phyloP scores from a whole-genome alignment of 805 yeast species.

The Yamadazyma kitorensis region DNA sequence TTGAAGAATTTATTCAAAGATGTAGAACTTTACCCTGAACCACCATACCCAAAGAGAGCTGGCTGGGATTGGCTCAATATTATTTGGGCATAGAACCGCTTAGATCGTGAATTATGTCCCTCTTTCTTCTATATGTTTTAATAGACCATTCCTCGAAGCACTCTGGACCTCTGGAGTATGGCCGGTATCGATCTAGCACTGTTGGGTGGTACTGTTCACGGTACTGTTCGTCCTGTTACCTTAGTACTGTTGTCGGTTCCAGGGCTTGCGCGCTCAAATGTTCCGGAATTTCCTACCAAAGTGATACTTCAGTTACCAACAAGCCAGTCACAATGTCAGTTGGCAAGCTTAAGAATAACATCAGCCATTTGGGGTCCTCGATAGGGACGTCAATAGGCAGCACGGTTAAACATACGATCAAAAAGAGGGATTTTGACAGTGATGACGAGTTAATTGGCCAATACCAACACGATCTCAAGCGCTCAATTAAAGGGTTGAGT shows the following conservation, averaged over 20 bases:
- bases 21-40: slow-evolving; percentile 27
- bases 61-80: slow-evolving; percentile 4
- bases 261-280: background rate
- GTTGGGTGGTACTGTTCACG: too few relatives aligned
- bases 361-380: slow-evolving; percentile 12
- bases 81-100: too few relatives aligned
- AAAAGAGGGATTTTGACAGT: slow-evolving; percentile 12
- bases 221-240: too few relatives aligned
- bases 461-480: slow-evolving; percentile 43
- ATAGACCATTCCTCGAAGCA: too few relatives aligned
- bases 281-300: background rate
- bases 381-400: slow-evolving; percentile 10
- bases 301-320: background rate
- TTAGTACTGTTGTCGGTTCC: background rate
- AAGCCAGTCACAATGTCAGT: slow-evolving; percentile 8
- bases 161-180: too few relatives aligned
- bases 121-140: too few relatives aligned
- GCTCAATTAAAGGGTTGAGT: slow-evolving; percentile 42
- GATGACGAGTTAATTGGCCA: slow-evolving; percentile 41
- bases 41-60: slow-evolving; percentile 7
- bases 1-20: slow-evolving; percentile 24
- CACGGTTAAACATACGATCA: slow-evolving; percentile 13
- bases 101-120: too few relatives aligned
- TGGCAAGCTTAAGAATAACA: slow-evolving; percentile 13
- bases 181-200: too few relatives aligned